These are phyloP conservation scores for Auriscalpium orientale DNA, from an alignment of 768 basidiomycete species.

Conservation along the genomic window DNA sequence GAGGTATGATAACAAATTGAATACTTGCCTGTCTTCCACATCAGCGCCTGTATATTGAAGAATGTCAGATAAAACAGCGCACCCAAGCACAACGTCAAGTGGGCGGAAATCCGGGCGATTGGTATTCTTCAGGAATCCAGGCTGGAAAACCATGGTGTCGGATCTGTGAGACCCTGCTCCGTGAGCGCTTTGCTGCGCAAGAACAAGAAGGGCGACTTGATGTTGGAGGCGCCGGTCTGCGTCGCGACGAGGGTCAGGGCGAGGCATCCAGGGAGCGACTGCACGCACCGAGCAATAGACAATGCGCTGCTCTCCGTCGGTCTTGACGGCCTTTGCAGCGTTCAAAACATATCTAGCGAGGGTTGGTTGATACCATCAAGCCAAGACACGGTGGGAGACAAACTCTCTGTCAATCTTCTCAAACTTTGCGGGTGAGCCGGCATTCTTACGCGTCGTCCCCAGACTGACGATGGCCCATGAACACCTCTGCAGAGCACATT, in stretches of 20 bases:
- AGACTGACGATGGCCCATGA: constrained; percentile 28
- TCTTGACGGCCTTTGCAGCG: constrained; percentile 55
- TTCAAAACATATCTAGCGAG: constrained; percentile 59
- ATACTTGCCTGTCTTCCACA: not conserved
- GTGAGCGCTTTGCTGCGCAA: constrained; percentile 67
- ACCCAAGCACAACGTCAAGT: constrained; percentile 38
- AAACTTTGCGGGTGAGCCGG: constrained; percentile 58
- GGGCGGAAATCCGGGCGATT: constrained; percentile 34
- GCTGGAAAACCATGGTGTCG: constrained; percentile 65
- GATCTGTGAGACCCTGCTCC: constrained; percentile 52
- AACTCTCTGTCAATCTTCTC: constrained; percentile 74
- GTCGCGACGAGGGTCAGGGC: not conserved
- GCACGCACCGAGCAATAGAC: constrained; percentile 62
- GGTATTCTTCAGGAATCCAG: constrained; percentile 43
- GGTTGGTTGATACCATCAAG: not conserved
- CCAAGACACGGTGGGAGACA: constrained; percentile 2
- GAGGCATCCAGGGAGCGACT: not conserved
- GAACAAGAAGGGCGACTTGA: constrained; percentile 44
- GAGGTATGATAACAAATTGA: constrained; percentile 3
- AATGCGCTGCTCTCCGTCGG: constrained; percentile 43
- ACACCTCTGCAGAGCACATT: not conserved
- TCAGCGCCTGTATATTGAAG: not conserved
- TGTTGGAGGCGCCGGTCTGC: constrained; percentile 38
- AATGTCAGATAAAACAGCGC: constrained; percentile 11
- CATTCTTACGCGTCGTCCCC: constrained; percentile 53